Evolutionary conservation across 106 monocot genomes (phyloP).

Genomic region (Allium cepa): DNA sequence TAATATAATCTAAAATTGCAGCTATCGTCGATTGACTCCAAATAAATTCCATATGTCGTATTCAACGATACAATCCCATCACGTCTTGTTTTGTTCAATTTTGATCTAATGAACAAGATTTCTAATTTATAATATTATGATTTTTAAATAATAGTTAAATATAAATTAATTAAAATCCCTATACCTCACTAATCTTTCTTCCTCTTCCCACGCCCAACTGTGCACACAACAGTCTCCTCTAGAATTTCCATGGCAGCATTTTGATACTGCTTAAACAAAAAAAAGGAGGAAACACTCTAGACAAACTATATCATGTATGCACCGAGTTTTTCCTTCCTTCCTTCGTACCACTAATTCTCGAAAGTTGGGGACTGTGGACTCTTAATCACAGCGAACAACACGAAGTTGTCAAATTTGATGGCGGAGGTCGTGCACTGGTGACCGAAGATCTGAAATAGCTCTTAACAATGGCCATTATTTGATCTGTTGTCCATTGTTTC

Average conservation of each 20-base stretch:
- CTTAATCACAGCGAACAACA: constrained; percentile 32
- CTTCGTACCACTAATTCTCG: constrained; percentile 6
- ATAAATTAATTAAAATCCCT: too few species aligned
- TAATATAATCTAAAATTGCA: too few species aligned
- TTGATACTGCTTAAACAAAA: constrained; percentile 88
- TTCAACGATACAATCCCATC: too few species aligned
- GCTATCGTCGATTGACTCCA: too few species aligned
- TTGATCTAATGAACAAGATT: too few species aligned
- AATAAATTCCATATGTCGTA: too few species aligned
- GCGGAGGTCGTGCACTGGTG: constrained; percentile 10
- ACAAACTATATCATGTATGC: constrained; percentile 21
- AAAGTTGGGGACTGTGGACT: constrained; percentile 21
- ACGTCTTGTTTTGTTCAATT: too few species aligned
- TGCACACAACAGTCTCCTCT: too few species aligned
- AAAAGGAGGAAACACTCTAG: constrained; percentile 58
- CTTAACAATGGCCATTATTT: constrained; percentile 33
- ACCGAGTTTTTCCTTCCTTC: constrained; percentile 29
- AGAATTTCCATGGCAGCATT: constrained; percentile 78
- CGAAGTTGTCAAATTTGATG: constrained; percentile 13
- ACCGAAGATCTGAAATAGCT: constrained; percentile 19
- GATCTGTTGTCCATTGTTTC: constrained; percentile 11
- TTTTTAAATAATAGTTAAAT: too few species aligned
- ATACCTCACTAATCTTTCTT: too few species aligned
- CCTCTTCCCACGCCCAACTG: too few species aligned
- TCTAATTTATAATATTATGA: too few species aligned